Conservation (phyloP, 169 alveolate species). For the Plasmodium ovale region DNA sequence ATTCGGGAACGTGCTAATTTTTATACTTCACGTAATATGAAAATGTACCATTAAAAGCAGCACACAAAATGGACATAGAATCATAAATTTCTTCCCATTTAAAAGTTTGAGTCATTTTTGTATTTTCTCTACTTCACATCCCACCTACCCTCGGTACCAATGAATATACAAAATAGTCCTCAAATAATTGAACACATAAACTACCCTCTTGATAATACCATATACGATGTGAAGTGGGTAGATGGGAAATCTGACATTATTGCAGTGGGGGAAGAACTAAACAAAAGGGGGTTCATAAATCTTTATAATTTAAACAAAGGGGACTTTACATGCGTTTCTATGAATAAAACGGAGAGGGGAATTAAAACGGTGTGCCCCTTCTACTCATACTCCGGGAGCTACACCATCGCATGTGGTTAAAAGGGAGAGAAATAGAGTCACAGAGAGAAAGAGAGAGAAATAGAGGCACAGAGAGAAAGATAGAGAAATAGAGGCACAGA, state of each 20-base stretch:
- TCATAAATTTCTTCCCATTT: too few species aligned
- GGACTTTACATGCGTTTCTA: slow-evolving; percentile 80
- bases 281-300: slow-evolving; percentile 90
- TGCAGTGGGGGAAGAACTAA: slow-evolving; percentile 88
- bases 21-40: too few species aligned
- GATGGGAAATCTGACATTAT: slow-evolving; percentile 89
- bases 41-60: too few species aligned
- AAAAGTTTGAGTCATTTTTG: too few species aligned
- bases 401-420: slow-evolving; percentile 80
- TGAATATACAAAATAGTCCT: slow-evolving; percentile 92
- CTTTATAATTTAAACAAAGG: slow-evolving; percentile 87
- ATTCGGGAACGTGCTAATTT: too few species aligned
- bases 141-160: too few species aligned
- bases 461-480: not conserved
- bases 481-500: not conserved
- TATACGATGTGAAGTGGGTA: slow-evolving; percentile 91
- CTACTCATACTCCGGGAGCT: slow-evolving; percentile 83
- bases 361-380: slow-evolving; percentile 86
- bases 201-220: slow-evolving; percentile 87
- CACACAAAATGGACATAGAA: too few species aligned
- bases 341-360: slow-evolving; percentile 82
- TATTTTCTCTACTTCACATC: too few species aligned
- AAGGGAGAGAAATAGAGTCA: not conserved
- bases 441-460: not conserved
- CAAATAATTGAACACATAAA: slow-evolving; percentile 91